These are phyloP conservation scores for Aspergillus proliferans DNA, from an alignment of 2,329 filamentous ascomycete genomes.

Conservation along the genomic window DNA sequence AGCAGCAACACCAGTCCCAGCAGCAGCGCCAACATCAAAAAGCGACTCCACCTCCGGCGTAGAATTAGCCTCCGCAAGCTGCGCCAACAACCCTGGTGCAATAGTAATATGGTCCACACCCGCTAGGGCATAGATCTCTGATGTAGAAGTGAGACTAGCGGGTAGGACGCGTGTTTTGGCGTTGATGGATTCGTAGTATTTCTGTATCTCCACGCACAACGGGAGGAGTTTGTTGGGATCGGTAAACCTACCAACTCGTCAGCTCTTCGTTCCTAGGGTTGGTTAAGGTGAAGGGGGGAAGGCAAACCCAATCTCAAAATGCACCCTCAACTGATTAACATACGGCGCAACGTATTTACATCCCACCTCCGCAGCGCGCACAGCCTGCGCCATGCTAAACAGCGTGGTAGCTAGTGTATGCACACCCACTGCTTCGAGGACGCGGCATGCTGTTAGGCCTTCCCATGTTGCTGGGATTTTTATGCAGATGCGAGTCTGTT, in stretches of 20 bases:
- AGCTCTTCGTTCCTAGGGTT: background rate
- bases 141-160: slow-evolving; percentile 51
- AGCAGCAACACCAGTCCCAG: slow-evolving; percentile 3
- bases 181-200: slow-evolving; percentile 43
- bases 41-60: slow-evolving; percentile 26
- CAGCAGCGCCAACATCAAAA: slow-evolving; percentile 14
- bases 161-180: slow-evolving; percentile 49
- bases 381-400: slow-evolving; percentile 57
- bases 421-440: slow-evolving; percentile 50
- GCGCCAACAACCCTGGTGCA: slow-evolving; percentile 46
- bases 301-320: slow-evolving; percentile 44
- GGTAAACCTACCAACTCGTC: slow-evolving; percentile 13
- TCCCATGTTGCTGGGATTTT: slow-evolving; percentile 61
- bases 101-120: slow-evolving; percentile 57
- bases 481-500: slow-evolving; percentile 51
- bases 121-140: slow-evolving; percentile 54
- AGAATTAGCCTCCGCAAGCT: slow-evolving; percentile 39
- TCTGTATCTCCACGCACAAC: slow-evolving; percentile 48
- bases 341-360: slow-evolving; percentile 60
- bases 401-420: slow-evolving; percentile 57
- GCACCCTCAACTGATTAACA: slow-evolving; percentile 59
- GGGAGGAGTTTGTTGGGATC: slow-evolving; percentile 34
- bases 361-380: slow-evolving; percentile 50
- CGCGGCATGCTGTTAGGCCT: slow-evolving; percentile 54
- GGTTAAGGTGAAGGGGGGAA: background rate